Evolutionary conservation across 2,329 filamentous ascomycete genomes (phyloP).

Genomic region (Orbilia quercus): DNA sequence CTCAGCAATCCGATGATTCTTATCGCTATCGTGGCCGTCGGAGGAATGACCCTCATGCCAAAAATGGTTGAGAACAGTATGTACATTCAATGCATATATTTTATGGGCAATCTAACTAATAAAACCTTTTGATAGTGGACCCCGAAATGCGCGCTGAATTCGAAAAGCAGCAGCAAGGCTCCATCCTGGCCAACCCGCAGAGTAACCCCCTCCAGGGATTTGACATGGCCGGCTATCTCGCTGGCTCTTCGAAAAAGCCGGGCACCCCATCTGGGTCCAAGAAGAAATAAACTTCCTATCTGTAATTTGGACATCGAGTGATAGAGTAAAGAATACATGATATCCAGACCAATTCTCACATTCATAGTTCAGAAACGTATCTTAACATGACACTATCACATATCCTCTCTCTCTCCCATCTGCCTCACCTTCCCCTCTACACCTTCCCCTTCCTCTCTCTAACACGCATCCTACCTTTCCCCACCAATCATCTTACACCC

Average conservation of each 20-base stretch:
- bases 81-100: constrained; percentile 62
- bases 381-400: no score
- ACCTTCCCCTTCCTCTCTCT: constrained; percentile 65
- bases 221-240: constrained; percentile 73
- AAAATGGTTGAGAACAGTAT: constrained; percentile 95
- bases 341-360: no score
- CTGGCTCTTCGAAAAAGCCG: constrained; percentile 64
- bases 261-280: constrained; percentile 32
- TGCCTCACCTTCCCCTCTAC: constrained; percentile 66
- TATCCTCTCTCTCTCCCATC: constrained; percentile 62
- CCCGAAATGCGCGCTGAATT: constrained; percentile 94
- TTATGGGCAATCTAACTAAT: constrained; percentile 2
- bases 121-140: constrained; percentile 77
- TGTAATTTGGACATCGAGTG: not conserved
- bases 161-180: constrained; percentile 85
- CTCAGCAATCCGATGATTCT: constrained; percentile 88
- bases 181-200: constrained; percentile 63
- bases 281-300: constrained; percentile 20
- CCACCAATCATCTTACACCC: constrained; percentile 66
- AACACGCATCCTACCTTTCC: constrained; percentile 67
- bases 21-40: constrained; percentile 84
- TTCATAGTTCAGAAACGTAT: no score
- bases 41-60: constrained; percentile 89
- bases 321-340: constrained; percentile 7
- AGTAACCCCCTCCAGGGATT: constrained; percentile 69